These are phyloP conservation scores for Pseudogymnoascus sp. DNA, from an alignment of 2,329 filamentous ascomycete genomes.

Conservation along the genomic window DNA sequence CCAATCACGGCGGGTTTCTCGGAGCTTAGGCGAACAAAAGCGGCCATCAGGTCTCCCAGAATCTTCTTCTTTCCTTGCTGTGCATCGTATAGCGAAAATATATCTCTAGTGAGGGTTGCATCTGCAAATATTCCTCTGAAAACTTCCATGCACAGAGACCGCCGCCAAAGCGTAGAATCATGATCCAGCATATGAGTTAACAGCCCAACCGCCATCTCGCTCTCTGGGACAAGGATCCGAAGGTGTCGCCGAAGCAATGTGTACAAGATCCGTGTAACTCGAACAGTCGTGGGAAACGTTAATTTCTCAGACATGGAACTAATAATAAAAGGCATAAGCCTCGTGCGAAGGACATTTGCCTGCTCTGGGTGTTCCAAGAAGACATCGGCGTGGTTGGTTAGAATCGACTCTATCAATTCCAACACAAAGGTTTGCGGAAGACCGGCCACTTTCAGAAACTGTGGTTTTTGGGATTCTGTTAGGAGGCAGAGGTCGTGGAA, in stretches of 20 bases:
- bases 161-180: conserved; percentile 75
- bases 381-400: conserved; percentile 75
- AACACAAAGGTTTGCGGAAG: conserved; percentile 77
- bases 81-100: conserved; percentile 74
- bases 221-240: conserved; percentile 64
- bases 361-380: conserved; percentile 75
- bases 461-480: conserved; percentile 73
- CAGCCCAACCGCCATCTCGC: conserved; percentile 72
- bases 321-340: conserved; percentile 77
- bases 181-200: conserved; percentile 83
- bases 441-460: conserved; percentile 71
- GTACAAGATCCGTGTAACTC: conserved; percentile 74
- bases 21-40: conserved; percentile 84
- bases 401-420: conserved; percentile 83
- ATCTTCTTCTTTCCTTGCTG: conserved; percentile 65
- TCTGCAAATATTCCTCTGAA: conserved; percentile 81
- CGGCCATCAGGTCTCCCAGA: conserved; percentile 72
- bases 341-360: conserved; percentile 64
- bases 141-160: conserved; percentile 83
- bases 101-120: conserved; percentile 64
- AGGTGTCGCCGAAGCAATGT: conserved; percentile 74
- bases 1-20: conserved; percentile 88
- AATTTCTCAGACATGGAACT: conserved; percentile 69
- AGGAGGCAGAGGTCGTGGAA: conserved; percentile 86
- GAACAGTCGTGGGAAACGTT: conserved; percentile 73